Base-by-base conservation (phyloP, 2,329 filamentous ascomycete species). In the Aspergillus piperis region DNA sequence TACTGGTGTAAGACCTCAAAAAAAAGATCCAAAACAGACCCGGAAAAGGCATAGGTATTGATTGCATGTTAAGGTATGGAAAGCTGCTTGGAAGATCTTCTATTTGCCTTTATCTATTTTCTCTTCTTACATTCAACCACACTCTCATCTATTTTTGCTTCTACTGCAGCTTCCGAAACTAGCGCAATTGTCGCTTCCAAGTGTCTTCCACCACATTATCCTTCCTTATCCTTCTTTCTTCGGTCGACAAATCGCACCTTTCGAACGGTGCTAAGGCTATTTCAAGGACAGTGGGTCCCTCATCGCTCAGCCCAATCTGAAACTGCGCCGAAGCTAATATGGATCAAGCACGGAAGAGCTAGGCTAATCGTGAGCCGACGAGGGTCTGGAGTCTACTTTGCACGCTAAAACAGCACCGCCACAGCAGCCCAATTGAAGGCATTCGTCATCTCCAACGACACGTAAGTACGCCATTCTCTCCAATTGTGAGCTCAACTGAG, bases 361-460 rank as follows among this genome's bases (percentile, higher is more conserved):
- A 49, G 10, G 4, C 25, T 36, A 50, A 32, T 44, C n/a, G 25
- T 8, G 27, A 27, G 47, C 7, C 47, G 17, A 50, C 25, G 47
- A 50, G 47, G 47, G 47, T 30, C 47, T 50, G 47, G 47, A 50
- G 41, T 30, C 27, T 50, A 32, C n/a, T 17, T 27, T 19, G 30
- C 25, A 17, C 47, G 25, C 47, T 50, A 50, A 32, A 6, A 27
- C 23, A 19, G 47, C 47, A 50, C 47, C 47, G 47, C 47, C 47
- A 50, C 25, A 50, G 47, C 27, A 17, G 25, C 30, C 15, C 19
- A 50, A 50, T 30, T 2, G n/a, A 17, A 30, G 47, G 15, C 25
- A 50, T 50, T 50, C 47, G 47, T 50, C 47, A 50, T 50, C 47
- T 17, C 32, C 25, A n/a, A 6, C 15, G n/a, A 50, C 47, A 50